Evolutionary conservation across 2,329 filamentous ascomycete genomes (phyloP).

Genomic region (Cytospora paraplurivora): DNA sequence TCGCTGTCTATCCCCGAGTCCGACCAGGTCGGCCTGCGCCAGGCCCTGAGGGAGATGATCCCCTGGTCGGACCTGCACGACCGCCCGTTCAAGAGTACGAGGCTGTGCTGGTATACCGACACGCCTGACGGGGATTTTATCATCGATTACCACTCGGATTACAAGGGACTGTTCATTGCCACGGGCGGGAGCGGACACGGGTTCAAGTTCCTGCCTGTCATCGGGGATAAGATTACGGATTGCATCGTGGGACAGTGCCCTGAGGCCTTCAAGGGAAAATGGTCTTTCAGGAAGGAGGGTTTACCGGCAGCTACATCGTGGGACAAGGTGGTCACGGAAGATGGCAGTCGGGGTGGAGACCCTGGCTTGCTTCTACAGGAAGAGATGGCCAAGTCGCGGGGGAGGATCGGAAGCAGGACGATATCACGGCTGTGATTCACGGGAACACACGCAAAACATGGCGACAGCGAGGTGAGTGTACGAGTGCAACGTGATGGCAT

Average conservation of each 20-base stretch:
- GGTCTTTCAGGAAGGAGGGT: slow-evolving; percentile 64
- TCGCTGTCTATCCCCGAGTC: slow-evolving; percentile 57
- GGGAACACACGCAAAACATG: background rate
- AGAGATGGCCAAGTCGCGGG: slow-evolving; percentile 39
- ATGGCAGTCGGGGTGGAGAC: slow-evolving; percentile 54
- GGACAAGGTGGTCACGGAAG: slow-evolving; percentile 50
- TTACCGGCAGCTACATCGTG: slow-evolving; percentile 37
- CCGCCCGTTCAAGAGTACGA: slow-evolving; percentile 62
- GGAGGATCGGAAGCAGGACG: slow-evolving; percentile 17
- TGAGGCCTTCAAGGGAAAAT: slow-evolving; percentile 57
- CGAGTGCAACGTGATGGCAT: slow-evolving; percentile 24
- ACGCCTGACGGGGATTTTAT: slow-evolving; percentile 73
- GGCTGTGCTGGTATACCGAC: slow-evolving; percentile 77
- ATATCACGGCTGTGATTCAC: slow-evolving; percentile 18
- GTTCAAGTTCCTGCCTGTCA: slow-evolving; percentile 70
- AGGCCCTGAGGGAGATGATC: slow-evolving; percentile 62
- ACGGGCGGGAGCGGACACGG: slow-evolving; percentile 66
- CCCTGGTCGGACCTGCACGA: slow-evolving; percentile 57
- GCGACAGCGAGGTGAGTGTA: background rate
- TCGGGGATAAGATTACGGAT: slow-evolving; percentile 64
- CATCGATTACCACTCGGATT: slow-evolving; percentile 67
- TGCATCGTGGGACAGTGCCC: slow-evolving; percentile 51
- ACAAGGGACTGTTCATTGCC: slow-evolving; percentile 60
- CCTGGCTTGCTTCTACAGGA: slow-evolving; percentile 50
- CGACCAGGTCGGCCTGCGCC: slow-evolving; percentile 62